Conservation (phyloP, 176 grass and related monocot species). For the Coix lacrymajobi region DNA sequence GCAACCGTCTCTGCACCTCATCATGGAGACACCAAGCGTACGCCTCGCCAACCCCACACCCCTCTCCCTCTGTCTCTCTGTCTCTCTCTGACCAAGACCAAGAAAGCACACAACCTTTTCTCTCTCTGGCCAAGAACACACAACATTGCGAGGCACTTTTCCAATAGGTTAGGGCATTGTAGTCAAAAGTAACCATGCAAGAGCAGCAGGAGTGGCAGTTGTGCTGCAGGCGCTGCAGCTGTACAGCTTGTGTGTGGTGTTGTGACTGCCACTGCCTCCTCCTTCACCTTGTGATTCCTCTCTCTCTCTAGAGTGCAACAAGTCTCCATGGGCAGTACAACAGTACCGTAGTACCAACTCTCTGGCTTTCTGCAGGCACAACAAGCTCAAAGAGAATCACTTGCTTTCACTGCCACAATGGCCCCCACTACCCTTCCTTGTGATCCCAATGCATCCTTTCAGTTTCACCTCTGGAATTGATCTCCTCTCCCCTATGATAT, state of each 20-base stretch:
- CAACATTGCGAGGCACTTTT: conserved; percentile 35
- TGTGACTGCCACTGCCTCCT: too few species aligned
- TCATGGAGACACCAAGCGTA: conserved; percentile 52
- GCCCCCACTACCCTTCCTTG: conserved; percentile 23
- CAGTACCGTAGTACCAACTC: conserved; percentile 37
- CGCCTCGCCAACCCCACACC: conserved; percentile 19
- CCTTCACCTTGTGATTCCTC: conserved; percentile 32
- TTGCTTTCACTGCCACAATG: conserved; percentile 32
- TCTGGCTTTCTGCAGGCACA: conserved; percentile 30
- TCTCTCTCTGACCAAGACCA: conserved; percentile 14
- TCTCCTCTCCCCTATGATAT: conserved; percentile 47
- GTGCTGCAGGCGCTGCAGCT: neutral
- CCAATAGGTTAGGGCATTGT: conserved; percentile 44
- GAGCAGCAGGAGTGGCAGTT: conserved; percentile 16
- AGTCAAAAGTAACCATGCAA: conserved; percentile 57
- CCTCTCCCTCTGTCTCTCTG: conserved; percentile 12
- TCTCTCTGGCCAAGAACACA: conserved; percentile 23
- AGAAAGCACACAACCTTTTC: conserved; percentile 28
- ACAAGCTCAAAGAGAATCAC: conserved; percentile 37
- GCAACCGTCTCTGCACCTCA: conserved; percentile 36
- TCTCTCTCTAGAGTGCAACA: conserved; percentile 20
- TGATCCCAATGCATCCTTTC: conserved; percentile 52
- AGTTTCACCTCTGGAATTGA: conserved; percentile 46
- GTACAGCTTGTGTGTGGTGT: conserved; percentile 26
- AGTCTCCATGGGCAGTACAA: conserved; percentile 21